Evolutionary conservation across 75 land plant species (phyloP), one percentile per base, ranked within the genome.

Genomic region (Azolla pinnata): DNA sequence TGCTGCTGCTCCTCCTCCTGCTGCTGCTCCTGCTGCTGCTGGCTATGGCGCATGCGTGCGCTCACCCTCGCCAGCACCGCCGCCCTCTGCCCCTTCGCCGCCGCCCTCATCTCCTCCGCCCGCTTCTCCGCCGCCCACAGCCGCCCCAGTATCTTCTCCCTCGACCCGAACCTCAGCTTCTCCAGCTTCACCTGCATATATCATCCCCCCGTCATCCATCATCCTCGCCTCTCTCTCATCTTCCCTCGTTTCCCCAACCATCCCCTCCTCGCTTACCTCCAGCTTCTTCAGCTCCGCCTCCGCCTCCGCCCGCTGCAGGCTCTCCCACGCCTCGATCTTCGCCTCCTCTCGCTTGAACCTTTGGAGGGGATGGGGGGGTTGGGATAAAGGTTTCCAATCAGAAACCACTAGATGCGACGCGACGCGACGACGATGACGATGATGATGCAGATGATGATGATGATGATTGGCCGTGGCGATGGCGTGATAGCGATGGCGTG

Each of bases 321-420:
- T 90, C 63, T 90, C 92, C 97, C 97, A 90, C 1, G 97, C 97
- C 24, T 77, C 80, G 40, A 90, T 90, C 72, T 79, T 90, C 12
- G 87, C 83, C 53, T 83, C 92, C 63, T 90, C 97, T 73, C 91
- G 67, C 57, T 73, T 81, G 44, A 63, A 67, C 61, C 88, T 88
- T 75, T 23, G 18, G 12, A 44, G n/a, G 33, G 29, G 8, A 12
- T 1, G 8, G 7, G 14, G 4, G 19, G 44, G 23, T 18, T 28
- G 2, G 49, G n/a, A 46, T 2, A 4, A 46, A 45, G 45, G 16
- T 12, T 27, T 54, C 17, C 33, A 35, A 31, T 16, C 1, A 17
- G 61, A 27, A 16, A 23, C 20, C 2, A 30, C 10, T 51, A 31
- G 16, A 29, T 44, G 17, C 63, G 12, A 1, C 0, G 29, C 30